Conservation (phyloP, 257 asterid species). For the Salvia splendens region DNA sequence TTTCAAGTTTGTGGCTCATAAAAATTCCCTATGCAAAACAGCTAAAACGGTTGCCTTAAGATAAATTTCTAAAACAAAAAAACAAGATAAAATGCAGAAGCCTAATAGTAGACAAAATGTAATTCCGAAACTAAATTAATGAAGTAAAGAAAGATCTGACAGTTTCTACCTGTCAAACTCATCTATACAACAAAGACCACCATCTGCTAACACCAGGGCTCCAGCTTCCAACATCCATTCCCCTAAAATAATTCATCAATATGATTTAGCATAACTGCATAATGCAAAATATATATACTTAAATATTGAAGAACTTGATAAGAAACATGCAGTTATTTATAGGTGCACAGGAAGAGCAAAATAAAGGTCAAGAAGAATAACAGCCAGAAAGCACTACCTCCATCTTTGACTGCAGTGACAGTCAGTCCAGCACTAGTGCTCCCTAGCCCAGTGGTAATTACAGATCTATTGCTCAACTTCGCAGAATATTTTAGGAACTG, state of each 20-base stretch:
- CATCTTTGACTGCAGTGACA: conserved; percentile 99
- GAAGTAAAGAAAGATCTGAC: conserved; percentile 5
- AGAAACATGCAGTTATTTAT: neutral
- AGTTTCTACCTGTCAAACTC: conserved; percentile 86
- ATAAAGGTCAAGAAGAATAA: conserved; percentile 25
- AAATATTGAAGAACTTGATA: neutral
- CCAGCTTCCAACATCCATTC: conserved; percentile 99
- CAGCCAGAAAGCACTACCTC: conserved; percentile 55
- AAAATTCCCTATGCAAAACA: neutral
- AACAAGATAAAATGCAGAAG: neutral
- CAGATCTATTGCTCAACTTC: conserved; percentile 91
- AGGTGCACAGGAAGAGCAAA: neutral
- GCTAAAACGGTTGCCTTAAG: neutral
- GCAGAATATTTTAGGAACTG: conserved; percentile 97
- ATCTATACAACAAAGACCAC: conserved; percentile 98
- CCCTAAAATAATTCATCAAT: conserved; percentile 52
- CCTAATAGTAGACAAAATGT: neutral
- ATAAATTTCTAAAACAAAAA: neutral
- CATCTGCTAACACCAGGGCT: conserved; percentile 96
- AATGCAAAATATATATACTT: conserved; percentile 13
- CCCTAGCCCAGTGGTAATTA: conserved; percentile 95
- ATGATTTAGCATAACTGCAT: conserved; percentile 22
- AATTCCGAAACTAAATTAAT: conserved; percentile 1
- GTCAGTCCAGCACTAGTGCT: conserved; percentile 99
- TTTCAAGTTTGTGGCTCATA: neutral